Base-by-base conservation (phyloP, 805 yeast genomes). In the Schwanniomyces vanrijiae region DNA sequence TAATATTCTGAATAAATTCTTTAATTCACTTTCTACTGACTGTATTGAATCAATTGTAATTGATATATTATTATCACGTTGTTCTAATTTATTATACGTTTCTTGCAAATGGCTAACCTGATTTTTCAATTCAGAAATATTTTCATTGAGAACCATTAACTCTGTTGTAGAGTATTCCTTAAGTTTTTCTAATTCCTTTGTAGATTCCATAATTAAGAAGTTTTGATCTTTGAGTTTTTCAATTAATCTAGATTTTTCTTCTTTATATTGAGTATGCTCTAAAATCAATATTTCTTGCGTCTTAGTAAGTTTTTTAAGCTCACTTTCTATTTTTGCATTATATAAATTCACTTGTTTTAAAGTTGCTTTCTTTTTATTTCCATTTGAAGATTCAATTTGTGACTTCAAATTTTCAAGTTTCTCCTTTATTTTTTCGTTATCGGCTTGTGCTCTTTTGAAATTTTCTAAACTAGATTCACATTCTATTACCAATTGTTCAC, bases 201-300 rank as follows among this genome's bases (percentile, higher is more conserved):
- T 78, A 2, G 81, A 61, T 47, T 84, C 89, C 11, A 79, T 65
- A 14, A 82, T 68, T 37, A 82, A 64, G 46, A 79, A 82, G 47
- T 79, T 81, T 46, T 78, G 76, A 49, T 82, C 83, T 53, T 87
- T 89, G 7, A 86, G 62, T 46, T 80, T 78, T 40, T 78, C 78
- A 14, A 83, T 73, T 45, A 86, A 61, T 35, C 77, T 65, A n/a
- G 71, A 66, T 60, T 88, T 88, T 42, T 83, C 83, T 14, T 74
- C 66, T 63, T 82, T 85, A 64, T 88, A 88, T 39, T 74, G 77
- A 20, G 76, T 71, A 59, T 86, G 88, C 52, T 85, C 90, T 10
- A 68, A 56, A 0, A 85, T 77, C 41, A 87, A 66, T 10, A 73
- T 62, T 56, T 87, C 88, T 60, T 88, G 94, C 2, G 77, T 63